These are phyloP conservation scores for Phytophthora citrophthora DNA, from an alignment of 352 stramenopile genomes.

Conservation along the genomic window DNA sequence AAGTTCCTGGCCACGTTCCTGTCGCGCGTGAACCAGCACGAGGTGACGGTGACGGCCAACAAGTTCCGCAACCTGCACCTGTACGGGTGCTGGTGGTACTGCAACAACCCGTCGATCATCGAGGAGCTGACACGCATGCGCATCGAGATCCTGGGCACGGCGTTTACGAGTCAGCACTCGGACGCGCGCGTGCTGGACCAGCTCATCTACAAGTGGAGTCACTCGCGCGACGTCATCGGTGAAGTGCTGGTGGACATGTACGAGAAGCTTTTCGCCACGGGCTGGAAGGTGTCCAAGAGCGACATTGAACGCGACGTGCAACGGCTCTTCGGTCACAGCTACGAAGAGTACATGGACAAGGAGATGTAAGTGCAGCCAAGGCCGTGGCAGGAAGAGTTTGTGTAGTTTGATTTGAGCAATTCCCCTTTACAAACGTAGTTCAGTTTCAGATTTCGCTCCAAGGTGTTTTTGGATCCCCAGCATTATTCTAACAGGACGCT, in stretches of 20 bases:
- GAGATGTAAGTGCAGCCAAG: conserved; percentile 10
- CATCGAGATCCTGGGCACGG: conserved; percentile 93
- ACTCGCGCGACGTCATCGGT: conserved; percentile 91
- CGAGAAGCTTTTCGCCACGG: conserved; percentile 80
- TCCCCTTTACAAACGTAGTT: too few relatives aligned
- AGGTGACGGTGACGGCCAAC: conserved; percentile 92
- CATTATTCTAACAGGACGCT: neutral
- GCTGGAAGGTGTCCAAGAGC: conserved; percentile 84
- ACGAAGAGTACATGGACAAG: conserved; percentile 94
- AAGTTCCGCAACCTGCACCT: conserved; percentile 96
- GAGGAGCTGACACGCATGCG: conserved; percentile 88
- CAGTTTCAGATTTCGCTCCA: too few relatives aligned
- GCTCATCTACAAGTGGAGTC: conserved; percentile 95
- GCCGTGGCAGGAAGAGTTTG: too few relatives aligned
- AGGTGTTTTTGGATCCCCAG: too few relatives aligned
- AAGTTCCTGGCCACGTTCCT: conserved; percentile 97
- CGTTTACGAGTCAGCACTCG: conserved; percentile 94
- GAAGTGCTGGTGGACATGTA: conserved; percentile 91
- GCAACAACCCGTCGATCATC: conserved; percentile 96
- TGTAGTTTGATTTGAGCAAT: too few relatives aligned
- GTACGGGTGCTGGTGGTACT: conserved; percentile 96
- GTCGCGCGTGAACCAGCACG: conserved; percentile 93
- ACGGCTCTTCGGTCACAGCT: conserved; percentile 87
- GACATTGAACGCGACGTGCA: conserved; percentile 89
- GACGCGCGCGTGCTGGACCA: conserved; percentile 95